A percentile compares a stretch with the other conserved stretches of the same genome.
Evolutionary conservation across 2,329 filamentous ascomycete genomes (phyloP).

Genomic region (Cercospora canescens): DNA sequence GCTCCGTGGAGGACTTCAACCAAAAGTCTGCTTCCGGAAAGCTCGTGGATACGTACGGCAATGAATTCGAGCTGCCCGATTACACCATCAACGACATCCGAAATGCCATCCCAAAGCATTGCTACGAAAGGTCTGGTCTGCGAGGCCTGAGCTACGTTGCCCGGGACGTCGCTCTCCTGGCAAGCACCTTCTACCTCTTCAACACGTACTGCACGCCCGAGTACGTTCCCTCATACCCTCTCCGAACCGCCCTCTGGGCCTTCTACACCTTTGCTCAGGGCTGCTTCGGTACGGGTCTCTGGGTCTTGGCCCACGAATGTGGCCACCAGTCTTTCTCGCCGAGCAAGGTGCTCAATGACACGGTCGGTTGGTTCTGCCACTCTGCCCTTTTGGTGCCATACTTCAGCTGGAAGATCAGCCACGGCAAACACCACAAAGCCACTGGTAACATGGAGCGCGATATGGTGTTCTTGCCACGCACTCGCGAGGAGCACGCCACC

Average conservation of each 20-base stretch:
- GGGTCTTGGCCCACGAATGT: slow-evolving; percentile 97
- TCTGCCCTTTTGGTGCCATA: slow-evolving; percentile 89
- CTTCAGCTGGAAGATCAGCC: slow-evolving; percentile 99
- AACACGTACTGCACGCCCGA: slow-evolving; percentile 88
- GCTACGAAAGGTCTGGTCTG: slow-evolving; percentile 81
- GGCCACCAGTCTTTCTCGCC: slow-evolving; percentile 95
- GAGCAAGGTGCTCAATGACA: slow-evolving; percentile 88
- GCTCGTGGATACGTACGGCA: slow-evolving; percentile 89
- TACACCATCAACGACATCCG: slow-evolving; percentile 98
- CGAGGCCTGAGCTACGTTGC: slow-evolving; percentile 79
- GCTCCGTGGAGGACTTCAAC: slow-evolving; percentile 62
- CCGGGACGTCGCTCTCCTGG: slow-evolving; percentile 73
- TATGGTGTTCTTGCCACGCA: slow-evolving; percentile 98
- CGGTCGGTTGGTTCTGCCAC: slow-evolving; percentile 88
- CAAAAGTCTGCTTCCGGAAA: slow-evolving; percentile 48
- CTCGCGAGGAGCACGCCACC: slow-evolving; percentile 75
- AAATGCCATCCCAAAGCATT: slow-evolving; percentile 96
- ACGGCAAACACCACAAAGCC: slow-evolving; percentile 99
- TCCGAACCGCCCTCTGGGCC: slow-evolving; percentile 66
- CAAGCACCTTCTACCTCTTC: slow-evolving; percentile 79
- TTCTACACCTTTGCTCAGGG: slow-evolving; percentile 80
- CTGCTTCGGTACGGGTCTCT: slow-evolving; percentile 88
- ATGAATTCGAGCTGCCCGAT: slow-evolving; percentile 89
- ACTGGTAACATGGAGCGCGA: slow-evolving; percentile 96
- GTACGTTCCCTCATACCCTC: slow-evolving; percentile 68